Evolutionary conservation across 2,329 filamentous ascomycete genomes (phyloP).

Genomic region (Sporothrix mexicana): DNA sequence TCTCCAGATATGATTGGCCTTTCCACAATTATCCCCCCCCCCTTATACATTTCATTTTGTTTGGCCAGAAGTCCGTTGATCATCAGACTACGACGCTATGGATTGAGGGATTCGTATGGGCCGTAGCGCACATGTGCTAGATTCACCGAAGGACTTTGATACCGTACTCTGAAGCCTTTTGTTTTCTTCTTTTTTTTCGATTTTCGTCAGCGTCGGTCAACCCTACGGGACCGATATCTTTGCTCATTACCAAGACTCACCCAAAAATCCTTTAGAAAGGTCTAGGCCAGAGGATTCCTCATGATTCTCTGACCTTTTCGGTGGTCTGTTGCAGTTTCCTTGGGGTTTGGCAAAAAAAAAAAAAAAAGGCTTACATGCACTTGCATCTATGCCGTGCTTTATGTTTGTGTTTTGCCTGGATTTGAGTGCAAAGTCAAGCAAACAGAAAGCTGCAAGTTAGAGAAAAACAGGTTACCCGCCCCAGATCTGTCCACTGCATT

Average conservation of each 20-base stretch:
- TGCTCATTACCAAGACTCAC: neutral
- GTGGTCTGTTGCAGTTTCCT: neutral
- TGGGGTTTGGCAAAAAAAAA: too few species aligned
- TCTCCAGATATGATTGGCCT: neutral
- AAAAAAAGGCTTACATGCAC: neutral
- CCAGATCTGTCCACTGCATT: neutral
- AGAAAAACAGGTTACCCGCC: neutral
- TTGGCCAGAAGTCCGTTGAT: neutral
- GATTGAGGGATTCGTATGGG: neutral
- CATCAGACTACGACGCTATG: too few species aligned
- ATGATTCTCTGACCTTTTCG: neutral
- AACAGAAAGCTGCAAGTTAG: neutral
- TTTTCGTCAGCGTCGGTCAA: neutral
- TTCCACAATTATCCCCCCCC: too few species aligned
- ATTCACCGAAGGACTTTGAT: neutral
- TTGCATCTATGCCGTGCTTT: neutral
- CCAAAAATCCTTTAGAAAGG: neutral
- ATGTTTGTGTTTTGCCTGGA: neutral
- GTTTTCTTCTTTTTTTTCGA: neutral
- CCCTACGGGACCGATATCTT: neutral
- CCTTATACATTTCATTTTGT: neutral
- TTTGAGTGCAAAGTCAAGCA: neutral
- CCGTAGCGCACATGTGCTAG: neutral
- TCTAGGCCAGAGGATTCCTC: neutral
- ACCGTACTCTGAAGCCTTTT: neutral